Percentiles rank a stretch among this genome's conserved stretches.
Evolutionary conservation across 2,329 filamentous ascomycete genomes (phyloP).

Genomic region (Dothidotthia symphoricarpi): DNA sequence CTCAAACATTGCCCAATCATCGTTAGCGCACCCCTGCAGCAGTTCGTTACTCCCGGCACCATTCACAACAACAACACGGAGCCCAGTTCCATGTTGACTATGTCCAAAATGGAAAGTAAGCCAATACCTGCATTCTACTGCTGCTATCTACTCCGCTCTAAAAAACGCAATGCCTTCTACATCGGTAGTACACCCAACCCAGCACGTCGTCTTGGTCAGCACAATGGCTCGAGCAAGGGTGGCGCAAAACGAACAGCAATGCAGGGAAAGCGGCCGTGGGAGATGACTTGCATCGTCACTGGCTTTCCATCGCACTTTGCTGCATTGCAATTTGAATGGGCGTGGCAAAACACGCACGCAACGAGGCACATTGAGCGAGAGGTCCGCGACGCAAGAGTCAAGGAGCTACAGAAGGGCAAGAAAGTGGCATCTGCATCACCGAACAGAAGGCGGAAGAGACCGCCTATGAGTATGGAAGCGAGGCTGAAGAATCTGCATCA

Average conservation of each 20-base stretch:
- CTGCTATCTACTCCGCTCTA: slow-evolving; percentile 88
- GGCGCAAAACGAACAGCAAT: slow-evolving; percentile 76
- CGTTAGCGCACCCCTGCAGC: slow-evolving; percentile 10
- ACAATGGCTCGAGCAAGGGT: slow-evolving; percentile 81
- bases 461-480: slow-evolving; percentile 62
- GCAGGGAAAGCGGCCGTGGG: slow-evolving; percentile 69
- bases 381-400: slow-evolving; percentile 37
- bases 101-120: slow-evolving; percentile 21
- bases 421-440: slow-evolving; percentile 32
- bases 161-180: slow-evolving; percentile 70
- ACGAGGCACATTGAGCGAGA: slow-evolving; percentile 69
- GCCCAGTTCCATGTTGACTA: slow-evolving; percentile 10
- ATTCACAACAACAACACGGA: slow-evolving; percentile 15
- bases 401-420: slow-evolving; percentile 30
- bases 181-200: slow-evolving; percentile 92
- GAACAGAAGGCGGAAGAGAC: slow-evolving; percentile 45
- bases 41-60: slow-evolving; percentile 14
- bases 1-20: background rate
- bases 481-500: slow-evolving; percentile 78
- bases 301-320: slow-evolving; percentile 86
- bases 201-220: slow-evolving; percentile 77
- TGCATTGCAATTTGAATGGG: slow-evolving; percentile 97
- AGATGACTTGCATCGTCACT: slow-evolving; percentile 77
- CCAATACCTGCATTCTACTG: slow-evolving; percentile 84
- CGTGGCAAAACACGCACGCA: slow-evolving; percentile 79